phyloP scores from a whole-genome alignment of 1,284 basidiomycete species.

The Sporisorium iseilematis-ciliati region DNA sequence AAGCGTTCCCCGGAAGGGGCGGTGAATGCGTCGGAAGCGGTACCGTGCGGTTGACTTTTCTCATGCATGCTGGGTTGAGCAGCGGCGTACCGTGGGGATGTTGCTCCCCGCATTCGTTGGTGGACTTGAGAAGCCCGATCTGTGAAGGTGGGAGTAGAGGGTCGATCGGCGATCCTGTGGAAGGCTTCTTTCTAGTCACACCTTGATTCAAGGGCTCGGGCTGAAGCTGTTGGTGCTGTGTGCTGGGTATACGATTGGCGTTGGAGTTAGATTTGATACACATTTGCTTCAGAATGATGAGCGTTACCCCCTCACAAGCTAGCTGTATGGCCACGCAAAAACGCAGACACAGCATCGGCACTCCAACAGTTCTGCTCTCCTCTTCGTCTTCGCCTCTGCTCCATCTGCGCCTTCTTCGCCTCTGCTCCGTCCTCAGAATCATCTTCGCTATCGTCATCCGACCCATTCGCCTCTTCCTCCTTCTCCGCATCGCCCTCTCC shows the following conservation, averaged over 20 bases:
- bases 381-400: slow-evolving; percentile 23
- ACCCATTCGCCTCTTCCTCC: slow-evolving; percentile 34
- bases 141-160: too few relatives aligned
- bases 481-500: slow-evolving; percentile 41
- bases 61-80: too few relatives aligned
- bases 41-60: too few relatives aligned
- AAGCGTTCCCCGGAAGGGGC: too few relatives aligned
- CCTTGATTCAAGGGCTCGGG: background rate
- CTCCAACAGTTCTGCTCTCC: slow-evolving; percentile 37
- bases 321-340: slow-evolving; percentile 30
- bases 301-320: background rate
- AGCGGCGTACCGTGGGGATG: too few relatives aligned
- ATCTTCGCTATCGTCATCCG: slow-evolving; percentile 22
- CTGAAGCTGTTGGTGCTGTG: background rate
- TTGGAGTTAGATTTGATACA: background rate
- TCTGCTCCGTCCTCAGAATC: slow-evolving; percentile 37
- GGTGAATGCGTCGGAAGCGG: too few relatives aligned
- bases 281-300: too few relatives aligned
- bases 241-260: slow-evolving; percentile 7
- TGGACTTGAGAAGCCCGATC: too few relatives aligned
- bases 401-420: slow-evolving; percentile 14
- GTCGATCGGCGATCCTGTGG: too few relatives aligned
- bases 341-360: slow-evolving; percentile 36
- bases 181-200: background rate
- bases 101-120: too few relatives aligned